A percentile compares a stretch with the other conserved stretches of the same genome.
Conservation (phyloP, 1,284 basidiomycete genomes). For the Mycena citricolor region DNA sequence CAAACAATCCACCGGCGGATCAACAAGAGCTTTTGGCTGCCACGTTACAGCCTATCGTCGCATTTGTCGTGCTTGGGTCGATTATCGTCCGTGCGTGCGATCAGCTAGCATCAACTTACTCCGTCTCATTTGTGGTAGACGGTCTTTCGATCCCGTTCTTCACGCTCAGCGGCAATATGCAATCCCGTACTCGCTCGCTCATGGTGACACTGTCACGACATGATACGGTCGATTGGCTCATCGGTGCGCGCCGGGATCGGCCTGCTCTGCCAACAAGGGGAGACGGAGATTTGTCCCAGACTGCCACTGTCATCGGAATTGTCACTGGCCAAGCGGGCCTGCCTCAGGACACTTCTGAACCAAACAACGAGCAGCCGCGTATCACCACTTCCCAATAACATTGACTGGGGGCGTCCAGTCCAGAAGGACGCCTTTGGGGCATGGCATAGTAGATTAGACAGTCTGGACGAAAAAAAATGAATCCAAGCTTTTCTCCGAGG, state of each 20-base stretch:
- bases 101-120: background rate
- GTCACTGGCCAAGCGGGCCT: no score
- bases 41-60: constrained; percentile 75
- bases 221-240: constrained; percentile 51
- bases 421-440: no score
- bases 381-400: no score
- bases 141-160: constrained; percentile 90
- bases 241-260: constrained; percentile 35
- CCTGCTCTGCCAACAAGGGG: background rate
- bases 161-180: constrained; percentile 65
- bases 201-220: constrained; percentile 35
- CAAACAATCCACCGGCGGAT: constrained; percentile 55
- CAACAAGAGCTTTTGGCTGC: constrained; percentile 72
- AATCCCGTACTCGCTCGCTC: constrained; percentile 46
- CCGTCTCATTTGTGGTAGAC: no score
- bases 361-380: no score
- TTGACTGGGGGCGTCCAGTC: no score
- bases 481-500: no score
- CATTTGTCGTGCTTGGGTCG: constrained; percentile 82
- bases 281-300: no score
- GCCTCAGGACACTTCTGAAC: no score
- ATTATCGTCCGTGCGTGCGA: constrained; percentile 70
- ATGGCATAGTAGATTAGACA: no score
- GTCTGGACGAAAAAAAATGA: no score
- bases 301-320: no score